Evolutionary conservation across 305 asterid species (phyloP).

Genomic region (Ajuga reptans): DNA sequence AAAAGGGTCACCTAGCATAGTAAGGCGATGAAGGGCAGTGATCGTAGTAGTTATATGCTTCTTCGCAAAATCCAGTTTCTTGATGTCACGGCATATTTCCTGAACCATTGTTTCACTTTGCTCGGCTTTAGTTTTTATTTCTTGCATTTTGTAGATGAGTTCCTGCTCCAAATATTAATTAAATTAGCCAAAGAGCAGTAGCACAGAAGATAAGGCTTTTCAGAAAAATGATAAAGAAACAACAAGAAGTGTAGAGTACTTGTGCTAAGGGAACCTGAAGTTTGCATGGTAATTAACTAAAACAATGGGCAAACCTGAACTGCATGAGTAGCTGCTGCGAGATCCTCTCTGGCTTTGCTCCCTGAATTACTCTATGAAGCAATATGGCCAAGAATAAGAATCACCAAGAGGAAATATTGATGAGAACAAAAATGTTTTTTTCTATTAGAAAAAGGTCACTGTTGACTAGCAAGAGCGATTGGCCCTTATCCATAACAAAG

Average conservation of each 20-base stretch:
- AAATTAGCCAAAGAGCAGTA: slow-evolving; percentile 17
- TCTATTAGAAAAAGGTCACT: neutral
- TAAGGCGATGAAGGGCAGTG: slow-evolving; percentile 98
- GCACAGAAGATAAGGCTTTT: neutral
- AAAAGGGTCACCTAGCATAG: slow-evolving; percentile 79
- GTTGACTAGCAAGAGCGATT: slow-evolving; percentile 2
- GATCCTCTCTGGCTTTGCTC: slow-evolving; percentile 90
- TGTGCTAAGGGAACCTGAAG: slow-evolving; percentile 7
- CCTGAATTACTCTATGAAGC: slow-evolving; percentile 76
- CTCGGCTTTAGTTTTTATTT: slow-evolving; percentile 93
- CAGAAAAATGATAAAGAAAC: slow-evolving; percentile 17
- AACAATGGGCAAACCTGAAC: slow-evolving; percentile 57
- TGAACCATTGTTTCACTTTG: slow-evolving; percentile 99
- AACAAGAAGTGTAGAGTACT: neutral
- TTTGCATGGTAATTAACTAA: slow-evolving; percentile 6
- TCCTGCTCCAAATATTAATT: slow-evolving; percentile 47
- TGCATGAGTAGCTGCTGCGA: slow-evolving; percentile 89
- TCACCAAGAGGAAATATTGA: slow-evolving; percentile 11
- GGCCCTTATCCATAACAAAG: neutral
- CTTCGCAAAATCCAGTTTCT: slow-evolving; percentile 97
- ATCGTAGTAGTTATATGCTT: slow-evolving; percentile 95
- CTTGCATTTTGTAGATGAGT: slow-evolving; percentile 90
- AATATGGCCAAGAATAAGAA: slow-evolving; percentile 13
- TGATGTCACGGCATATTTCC: slow-evolving; percentile 98
- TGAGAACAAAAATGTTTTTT: neutral